phyloP scores from a whole-genome alignment of 805 yeast species.

The Spathaspora boniae region DNA sequence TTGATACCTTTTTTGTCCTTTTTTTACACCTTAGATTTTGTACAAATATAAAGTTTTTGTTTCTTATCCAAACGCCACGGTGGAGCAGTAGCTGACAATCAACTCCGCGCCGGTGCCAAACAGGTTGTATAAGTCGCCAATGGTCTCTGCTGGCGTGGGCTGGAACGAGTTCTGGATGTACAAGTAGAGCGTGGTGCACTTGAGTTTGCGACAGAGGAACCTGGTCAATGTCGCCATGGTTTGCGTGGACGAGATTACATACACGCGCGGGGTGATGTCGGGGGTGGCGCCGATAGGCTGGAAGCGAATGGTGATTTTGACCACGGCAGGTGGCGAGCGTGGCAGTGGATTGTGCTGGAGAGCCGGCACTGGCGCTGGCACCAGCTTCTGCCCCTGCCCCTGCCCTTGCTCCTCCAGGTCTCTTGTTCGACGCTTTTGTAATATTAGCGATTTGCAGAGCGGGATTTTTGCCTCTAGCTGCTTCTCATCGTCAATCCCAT shows the following conservation, averaged over 20 bases:
- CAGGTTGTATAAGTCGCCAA: constrained; percentile 27
- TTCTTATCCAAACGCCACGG: constrained; percentile 38
- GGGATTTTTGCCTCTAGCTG: constrained; percentile 14
- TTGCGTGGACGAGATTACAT: constrained; percentile 46
- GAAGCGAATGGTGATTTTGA: constrained; percentile 49
- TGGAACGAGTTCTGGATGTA: constrained; percentile 40
- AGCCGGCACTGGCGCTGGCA: background rate
- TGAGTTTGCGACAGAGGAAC: constrained; percentile 42
- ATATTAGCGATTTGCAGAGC: constrained; percentile 16
- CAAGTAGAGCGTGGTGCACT: constrained; percentile 21
- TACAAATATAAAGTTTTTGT: background rate
- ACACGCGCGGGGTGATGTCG: constrained; percentile 46
- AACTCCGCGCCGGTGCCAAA: constrained; percentile 35
- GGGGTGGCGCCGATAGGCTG: constrained; percentile 60
- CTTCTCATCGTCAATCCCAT: background rate
- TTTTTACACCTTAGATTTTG: background rate
- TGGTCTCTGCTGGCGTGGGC: constrained; percentile 38
- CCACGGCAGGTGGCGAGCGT: background rate
- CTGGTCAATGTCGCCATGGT: constrained; percentile 43
- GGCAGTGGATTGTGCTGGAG: constrained; percentile 1
- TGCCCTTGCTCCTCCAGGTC: constrained; percentile 1
- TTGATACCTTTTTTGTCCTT: background rate
- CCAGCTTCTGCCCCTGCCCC: background rate
- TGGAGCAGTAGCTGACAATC: constrained; percentile 35
- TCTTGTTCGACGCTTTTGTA: constrained; percentile 10